Conservation (phyloP, 345 rosid genomes). For the Garcia nutans region DNA sequence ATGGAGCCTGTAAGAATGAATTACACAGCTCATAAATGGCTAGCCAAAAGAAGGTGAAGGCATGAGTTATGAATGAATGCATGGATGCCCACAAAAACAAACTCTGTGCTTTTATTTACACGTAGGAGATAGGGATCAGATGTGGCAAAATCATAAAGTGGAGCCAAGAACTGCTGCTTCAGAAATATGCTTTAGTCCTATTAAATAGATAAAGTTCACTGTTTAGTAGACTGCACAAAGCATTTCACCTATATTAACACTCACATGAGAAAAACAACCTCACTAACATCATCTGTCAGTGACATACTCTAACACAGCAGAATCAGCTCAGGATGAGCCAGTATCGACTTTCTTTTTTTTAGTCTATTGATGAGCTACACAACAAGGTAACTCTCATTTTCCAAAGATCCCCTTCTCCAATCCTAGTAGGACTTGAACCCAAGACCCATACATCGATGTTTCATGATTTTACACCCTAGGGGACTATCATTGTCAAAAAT, state of each 20-base stretch:
- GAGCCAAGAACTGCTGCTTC: too few species aligned
- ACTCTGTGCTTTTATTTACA: not conserved
- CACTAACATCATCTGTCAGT: not conserved
- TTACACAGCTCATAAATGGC: not conserved
- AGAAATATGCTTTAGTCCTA: not conserved
- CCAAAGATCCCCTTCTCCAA: not conserved
- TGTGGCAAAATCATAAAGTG: not conserved
- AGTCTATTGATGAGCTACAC: too few species aligned
- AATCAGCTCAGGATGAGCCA: not conserved
- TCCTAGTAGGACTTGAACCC: not conserved
- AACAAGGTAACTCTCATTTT: too few species aligned
- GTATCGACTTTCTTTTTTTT: too few species aligned
- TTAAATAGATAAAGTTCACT: not conserved
- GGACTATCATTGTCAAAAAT: not conserved
- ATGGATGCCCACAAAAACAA: not conserved
- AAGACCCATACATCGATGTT: not conserved
- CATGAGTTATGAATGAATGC: not conserved
- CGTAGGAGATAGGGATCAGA: too few species aligned
- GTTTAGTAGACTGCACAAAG: too few species aligned
- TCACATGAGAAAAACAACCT: slow-evolving; percentile 4
- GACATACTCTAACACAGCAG: not conserved
- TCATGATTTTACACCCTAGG: not conserved
- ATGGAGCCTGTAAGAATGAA: slow-evolving; percentile 68
- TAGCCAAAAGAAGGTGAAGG: not conserved
- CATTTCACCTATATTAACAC: not conserved